phyloP scores from a whole-genome alignment of 805 yeast genomes.

The Candida stauntonica region DNA sequence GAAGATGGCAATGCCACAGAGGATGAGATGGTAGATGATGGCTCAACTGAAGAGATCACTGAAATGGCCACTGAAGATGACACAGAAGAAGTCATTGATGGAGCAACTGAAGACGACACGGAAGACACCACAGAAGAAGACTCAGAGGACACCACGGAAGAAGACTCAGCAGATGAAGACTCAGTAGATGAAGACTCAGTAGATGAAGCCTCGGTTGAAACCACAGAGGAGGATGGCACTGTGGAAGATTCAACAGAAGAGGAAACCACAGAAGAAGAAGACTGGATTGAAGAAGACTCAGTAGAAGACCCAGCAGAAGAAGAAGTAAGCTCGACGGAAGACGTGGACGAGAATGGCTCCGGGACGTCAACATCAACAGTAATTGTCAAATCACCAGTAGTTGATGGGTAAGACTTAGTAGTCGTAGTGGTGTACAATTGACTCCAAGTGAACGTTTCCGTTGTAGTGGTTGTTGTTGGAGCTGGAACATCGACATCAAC shows the following conservation, averaged over 20 bases:
- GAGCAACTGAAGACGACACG: neutral
- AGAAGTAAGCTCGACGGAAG: no score
- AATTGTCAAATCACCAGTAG: conserved; percentile 9
- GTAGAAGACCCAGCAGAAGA: no score
- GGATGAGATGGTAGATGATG: no score
- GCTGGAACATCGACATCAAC: conserved; percentile 10
- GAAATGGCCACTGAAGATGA: neutral
- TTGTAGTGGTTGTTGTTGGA: conserved; percentile 8
- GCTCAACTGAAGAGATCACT: neutral
- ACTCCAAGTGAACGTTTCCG: conserved; percentile 8
- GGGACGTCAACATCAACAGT: conserved; percentile 11
- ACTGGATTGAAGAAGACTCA: conserved; percentile 3
- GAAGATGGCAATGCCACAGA: no score
- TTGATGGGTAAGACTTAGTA: conserved; percentile 8
- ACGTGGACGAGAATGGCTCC: neutral
- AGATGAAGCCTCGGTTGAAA: neutral
- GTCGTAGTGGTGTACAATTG: conserved; percentile 6
- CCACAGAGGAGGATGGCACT: neutral
- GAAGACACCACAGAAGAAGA: neutral
- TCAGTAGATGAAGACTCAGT: conserved; percentile 1
- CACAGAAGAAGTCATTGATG: neutral
- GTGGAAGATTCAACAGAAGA: neutral
- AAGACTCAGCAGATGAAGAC: neutral
- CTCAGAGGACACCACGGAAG: neutral
- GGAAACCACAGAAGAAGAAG: conserved; percentile 3